Percentiles rank a stretch among this genome's conserved stretches.
These are phyloP conservation scores for Tulasnella sp. DNA, from an alignment of 768 basidiomycete species.

Conservation along the genomic window DNA sequence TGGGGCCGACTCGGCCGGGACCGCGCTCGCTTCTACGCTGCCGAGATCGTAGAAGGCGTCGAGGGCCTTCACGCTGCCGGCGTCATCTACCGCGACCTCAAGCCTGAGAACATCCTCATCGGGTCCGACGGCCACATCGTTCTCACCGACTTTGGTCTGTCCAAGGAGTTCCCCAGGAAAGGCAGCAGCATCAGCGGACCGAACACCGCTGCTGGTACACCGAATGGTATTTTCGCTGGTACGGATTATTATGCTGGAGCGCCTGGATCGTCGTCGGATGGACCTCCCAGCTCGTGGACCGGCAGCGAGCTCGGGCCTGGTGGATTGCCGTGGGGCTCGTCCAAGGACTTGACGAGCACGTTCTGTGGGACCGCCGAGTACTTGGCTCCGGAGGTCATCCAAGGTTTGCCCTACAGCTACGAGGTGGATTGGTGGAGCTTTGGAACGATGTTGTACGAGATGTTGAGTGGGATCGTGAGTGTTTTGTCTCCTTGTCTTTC, in stretches of 20 bases:
- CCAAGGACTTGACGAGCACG: constrained; percentile 64
- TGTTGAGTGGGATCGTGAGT: constrained; percentile 90
- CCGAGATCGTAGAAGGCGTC: constrained; percentile 93
- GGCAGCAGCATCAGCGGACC: neutral
- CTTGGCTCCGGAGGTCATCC: constrained; percentile 93
- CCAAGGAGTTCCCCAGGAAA: constrained; percentile 67
- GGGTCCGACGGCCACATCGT: constrained; percentile 92
- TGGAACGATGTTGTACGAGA: constrained; percentile 96
- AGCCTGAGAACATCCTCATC: constrained; percentile 95
- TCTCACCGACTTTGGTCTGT: constrained; percentile 92
- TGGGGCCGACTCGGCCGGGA: constrained; percentile 92
- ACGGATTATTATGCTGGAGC: no score
- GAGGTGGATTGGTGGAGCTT: constrained; percentile 99
- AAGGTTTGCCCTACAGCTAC: constrained; percentile 81
- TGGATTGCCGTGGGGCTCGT: constrained; percentile 44
- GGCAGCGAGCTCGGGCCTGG: no score
- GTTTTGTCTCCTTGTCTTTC: constrained; percentile 19
- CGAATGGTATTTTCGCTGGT: no score
- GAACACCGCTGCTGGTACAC: no score
- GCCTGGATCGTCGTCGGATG: no score
- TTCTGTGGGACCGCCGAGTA: constrained; percentile 98
- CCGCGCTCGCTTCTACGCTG: constrained; percentile 92
- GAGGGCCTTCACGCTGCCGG: constrained; percentile 90
- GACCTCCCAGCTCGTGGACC: no score
- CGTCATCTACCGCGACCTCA: constrained; percentile 95